Conservation (phyloP, 768 basidiomycete genomes). For the Boletus vinaceobasis region DNA sequence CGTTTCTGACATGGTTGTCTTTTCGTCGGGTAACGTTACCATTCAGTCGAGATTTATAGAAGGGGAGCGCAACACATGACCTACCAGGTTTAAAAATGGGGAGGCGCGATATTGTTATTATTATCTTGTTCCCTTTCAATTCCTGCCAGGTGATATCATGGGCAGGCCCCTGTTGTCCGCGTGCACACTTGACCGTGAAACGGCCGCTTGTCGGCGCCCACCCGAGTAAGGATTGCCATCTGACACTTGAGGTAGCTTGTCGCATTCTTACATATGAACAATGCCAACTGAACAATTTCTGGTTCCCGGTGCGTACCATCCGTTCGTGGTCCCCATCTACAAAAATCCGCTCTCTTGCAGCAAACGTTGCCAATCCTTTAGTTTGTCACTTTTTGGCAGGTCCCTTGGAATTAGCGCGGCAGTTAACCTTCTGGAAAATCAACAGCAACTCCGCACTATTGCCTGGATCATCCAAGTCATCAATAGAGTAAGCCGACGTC, state of each 20-base stretch:
- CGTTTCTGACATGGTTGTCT: slow-evolving; percentile 8
- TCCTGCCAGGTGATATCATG: background rate
- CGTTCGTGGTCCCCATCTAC: background rate
- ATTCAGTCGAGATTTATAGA: background rate
- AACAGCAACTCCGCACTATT: background rate
- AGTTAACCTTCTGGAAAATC: too few relatives aligned
- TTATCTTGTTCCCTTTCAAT: background rate
- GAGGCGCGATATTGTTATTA: background rate
- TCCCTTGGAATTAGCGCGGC: too few relatives aligned
- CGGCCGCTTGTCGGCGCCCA: background rate
- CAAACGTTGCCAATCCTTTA: background rate
- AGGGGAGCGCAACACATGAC: slow-evolving; percentile 9
- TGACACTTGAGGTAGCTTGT: background rate
- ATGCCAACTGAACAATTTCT: background rate
- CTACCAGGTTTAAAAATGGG: background rate
- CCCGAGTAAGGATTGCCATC: background rate
- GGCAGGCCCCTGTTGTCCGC: background rate
- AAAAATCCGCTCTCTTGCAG: background rate
- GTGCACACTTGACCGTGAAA: background rate
- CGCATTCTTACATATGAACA: background rate
- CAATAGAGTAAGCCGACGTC: background rate
- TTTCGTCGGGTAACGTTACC: background rate
- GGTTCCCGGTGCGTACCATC: background rate
- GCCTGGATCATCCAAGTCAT: background rate
- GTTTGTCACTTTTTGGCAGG: too few relatives aligned